These are phyloP conservation scores for Eucalyptus polybractea DNA, from an alignment of 345 rosid genomes.

Conservation along the genomic window DNA sequence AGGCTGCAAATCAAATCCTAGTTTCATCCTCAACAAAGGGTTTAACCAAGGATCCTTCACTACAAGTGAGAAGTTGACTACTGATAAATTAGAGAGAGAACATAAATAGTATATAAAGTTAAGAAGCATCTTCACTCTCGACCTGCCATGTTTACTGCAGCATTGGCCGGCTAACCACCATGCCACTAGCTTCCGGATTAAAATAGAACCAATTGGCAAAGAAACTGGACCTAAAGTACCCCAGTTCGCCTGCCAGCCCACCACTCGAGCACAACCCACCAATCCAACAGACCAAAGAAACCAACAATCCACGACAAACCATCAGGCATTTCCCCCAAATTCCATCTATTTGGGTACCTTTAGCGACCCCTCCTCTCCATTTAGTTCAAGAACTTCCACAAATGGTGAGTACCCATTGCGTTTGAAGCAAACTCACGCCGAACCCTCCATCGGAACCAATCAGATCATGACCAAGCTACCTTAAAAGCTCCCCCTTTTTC, in stretches of 20 bases:
- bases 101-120: background rate
- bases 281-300: background rate
- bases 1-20: background rate
- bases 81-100: background rate
- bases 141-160: background rate
- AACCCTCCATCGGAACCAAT: background rate
- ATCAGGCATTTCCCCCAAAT: background rate
- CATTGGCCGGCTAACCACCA: background rate
- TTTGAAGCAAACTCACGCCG: background rate
- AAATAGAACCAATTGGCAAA: background rate
- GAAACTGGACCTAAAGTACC: background rate
- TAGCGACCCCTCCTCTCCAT: background rate
- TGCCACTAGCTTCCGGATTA: background rate
- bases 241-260: background rate
- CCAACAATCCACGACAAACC: background rate
- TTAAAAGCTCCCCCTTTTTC: background rate
- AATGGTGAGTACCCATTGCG: background rate
- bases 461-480: background rate
- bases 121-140: background rate
- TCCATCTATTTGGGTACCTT: no score
- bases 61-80: background rate
- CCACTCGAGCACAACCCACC: background rate
- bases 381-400: background rate
- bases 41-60: background rate
- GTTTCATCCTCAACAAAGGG: background rate